Conservation (phyloP, 345 rosid species). For the Salix caprea region DNA sequence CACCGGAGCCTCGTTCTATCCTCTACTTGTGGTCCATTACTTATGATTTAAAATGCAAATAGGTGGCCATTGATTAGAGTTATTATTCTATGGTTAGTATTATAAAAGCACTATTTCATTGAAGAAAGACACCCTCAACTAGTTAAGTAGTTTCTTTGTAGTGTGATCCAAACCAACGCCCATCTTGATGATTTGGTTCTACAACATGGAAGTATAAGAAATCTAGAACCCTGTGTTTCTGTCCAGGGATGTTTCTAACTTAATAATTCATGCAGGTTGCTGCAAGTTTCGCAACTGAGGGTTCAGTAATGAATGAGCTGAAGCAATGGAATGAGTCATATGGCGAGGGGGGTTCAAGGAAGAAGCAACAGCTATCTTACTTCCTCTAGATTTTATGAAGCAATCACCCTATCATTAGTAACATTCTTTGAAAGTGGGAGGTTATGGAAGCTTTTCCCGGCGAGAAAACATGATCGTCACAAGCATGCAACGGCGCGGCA, state of each 20-base stretch:
- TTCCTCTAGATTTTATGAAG: constrained; percentile 50
- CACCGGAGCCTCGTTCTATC: neutral
- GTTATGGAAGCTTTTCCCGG: neutral
- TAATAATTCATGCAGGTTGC: constrained; percentile 52
- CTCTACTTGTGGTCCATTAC: neutral
- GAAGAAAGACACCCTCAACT: neutral
- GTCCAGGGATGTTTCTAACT: neutral
- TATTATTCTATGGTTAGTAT: neutral
- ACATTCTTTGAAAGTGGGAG: neutral
- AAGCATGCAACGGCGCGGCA: neutral
- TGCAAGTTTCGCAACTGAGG: constrained; percentile 83
- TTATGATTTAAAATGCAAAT: neutral
- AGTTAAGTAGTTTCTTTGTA: neutral
- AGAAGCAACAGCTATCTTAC: constrained; percentile 73
- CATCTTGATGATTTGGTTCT: neutral
- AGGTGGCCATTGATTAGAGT: neutral
- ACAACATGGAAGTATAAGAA: neutral
- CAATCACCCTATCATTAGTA: neutral
- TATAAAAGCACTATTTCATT: neutral
- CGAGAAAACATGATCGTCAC: neutral
- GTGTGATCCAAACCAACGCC: neutral
- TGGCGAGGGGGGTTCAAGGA: constrained; percentile 95
- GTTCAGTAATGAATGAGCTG: constrained; percentile 68
- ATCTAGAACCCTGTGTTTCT: neutral
- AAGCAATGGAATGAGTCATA: constrained; percentile 87